Evolutionary conservation across 768 basidiomycete species (phyloP).

Genomic region (Macrolepiota fuliginosa): DNA sequence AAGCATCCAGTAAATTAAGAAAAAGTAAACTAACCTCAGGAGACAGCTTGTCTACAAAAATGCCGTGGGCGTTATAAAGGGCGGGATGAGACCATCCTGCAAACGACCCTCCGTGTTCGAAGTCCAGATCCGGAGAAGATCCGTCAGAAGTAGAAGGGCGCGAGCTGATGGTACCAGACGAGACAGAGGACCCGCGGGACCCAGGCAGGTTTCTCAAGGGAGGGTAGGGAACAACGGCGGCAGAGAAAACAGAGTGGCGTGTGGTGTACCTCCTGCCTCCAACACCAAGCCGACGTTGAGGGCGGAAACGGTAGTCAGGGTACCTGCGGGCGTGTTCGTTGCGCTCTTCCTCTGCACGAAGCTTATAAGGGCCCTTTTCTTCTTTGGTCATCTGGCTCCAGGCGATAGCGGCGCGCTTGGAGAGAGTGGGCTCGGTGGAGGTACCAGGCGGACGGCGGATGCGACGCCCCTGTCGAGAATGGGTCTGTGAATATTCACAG

Average conservation of each 20-base stretch:
- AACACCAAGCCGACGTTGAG: constrained; percentile 20
- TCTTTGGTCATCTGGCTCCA: constrained; percentile 59
- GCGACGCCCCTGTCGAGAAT: constrained; percentile 36
- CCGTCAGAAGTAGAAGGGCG: background rate
- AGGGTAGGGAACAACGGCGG: background rate
- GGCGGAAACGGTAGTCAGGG: constrained; percentile 65
- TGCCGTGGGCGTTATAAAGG: background rate
- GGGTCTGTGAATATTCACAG: constrained; percentile 54
- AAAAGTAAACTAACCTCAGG: background rate
- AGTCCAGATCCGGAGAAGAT: background rate
- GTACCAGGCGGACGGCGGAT: constrained; percentile 32
- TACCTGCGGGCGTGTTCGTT: constrained; percentile 53
- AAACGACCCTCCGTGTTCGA: background rate
- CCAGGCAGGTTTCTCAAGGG: background rate
- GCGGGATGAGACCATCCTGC: background rate
- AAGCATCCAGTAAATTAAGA: background rate
- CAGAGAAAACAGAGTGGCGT: background rate
- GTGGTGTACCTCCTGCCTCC: background rate
- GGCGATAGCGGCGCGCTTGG: constrained; percentile 73
- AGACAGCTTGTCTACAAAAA: background rate
- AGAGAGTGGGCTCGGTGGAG: constrained; percentile 53
- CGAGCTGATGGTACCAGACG: background rate
- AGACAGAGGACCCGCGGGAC: background rate
- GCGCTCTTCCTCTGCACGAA: constrained; percentile 53
- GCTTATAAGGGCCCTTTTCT: constrained; percentile 48